A percentile compares a stretch with the other conserved stretches of the same genome.
Evolutionary conservation across 495 filamentous ascomycete genomes (phyloP).

Genomic region (Xylaria cubensis): DNA sequence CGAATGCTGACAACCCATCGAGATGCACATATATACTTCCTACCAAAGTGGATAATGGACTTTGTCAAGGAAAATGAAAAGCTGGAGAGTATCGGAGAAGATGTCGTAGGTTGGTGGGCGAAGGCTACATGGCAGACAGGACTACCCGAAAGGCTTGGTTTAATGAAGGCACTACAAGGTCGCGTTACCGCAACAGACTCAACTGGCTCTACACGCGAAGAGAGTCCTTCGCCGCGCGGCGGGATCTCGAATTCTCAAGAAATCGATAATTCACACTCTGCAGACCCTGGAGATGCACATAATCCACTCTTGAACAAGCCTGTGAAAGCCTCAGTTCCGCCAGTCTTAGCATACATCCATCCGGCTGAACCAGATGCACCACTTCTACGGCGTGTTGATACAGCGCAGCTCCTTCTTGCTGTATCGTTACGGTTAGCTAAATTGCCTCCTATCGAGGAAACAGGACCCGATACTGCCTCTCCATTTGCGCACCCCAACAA

Average conservation of each 20-base stretch:
- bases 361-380: conserved; percentile 51
- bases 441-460: conserved; percentile 68
- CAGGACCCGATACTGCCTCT: conserved; percentile 62
- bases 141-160: conserved; percentile 74
- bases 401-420: conserved; percentile 75
- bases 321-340: conserved; percentile 58
- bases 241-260: conserved; percentile 34
- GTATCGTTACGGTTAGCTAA: conserved; percentile 88
- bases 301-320: conserved; percentile 30
- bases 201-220: conserved; percentile 26
- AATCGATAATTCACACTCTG: conserved; percentile 39
- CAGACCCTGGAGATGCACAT: conserved; percentile 30
- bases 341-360: conserved; percentile 81
- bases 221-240: conserved; percentile 22
- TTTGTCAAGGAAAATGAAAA: conserved; percentile 77
- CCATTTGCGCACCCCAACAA: conserved; percentile 78
- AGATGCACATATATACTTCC: conserved; percentile 91
- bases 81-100: conserved; percentile 87
- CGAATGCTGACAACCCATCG: conserved; percentile 80
- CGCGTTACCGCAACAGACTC: conserved; percentile 27
- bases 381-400: conserved; percentile 87
- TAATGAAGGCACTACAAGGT: conserved; percentile 67
- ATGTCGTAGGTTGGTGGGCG: conserved; percentile 93
- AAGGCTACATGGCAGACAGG: conserved; percentile 90
- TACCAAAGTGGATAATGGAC: conserved; percentile 90